These are phyloP conservation scores for Eucalyptus regnans DNA, from an alignment of 345 rosid species.

Conservation along the genomic window DNA sequence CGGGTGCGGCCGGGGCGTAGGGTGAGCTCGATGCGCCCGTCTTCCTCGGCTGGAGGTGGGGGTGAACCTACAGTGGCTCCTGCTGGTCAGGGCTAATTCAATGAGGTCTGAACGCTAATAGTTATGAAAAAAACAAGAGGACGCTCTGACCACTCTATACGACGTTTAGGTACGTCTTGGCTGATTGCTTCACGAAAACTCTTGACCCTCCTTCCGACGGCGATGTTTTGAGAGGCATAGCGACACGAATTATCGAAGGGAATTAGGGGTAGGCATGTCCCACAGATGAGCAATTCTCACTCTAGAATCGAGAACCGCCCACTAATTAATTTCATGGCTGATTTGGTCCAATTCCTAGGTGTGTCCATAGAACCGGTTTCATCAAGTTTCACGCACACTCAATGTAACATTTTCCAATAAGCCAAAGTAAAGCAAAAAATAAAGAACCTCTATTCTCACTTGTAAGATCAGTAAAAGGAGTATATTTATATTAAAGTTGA, in stretches of 20 bases:
- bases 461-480: accelerated
- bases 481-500: too few relatives aligned
- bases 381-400: accelerated
- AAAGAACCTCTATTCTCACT: too few relatives aligned
- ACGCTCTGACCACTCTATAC: background rate
- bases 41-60: background rate
- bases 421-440: too few relatives aligned
- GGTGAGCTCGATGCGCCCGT: background rate
- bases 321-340: too few relatives aligned
- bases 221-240: background rate
- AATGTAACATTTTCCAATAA: too few relatives aligned
- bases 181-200: background rate
- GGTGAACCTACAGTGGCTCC: too few relatives aligned
- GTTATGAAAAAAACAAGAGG: background rate
- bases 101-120: background rate
- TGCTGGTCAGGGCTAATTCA: background rate
- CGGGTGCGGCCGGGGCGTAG: background rate
- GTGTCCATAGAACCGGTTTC: accelerated
- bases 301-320: accelerated
- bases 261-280: background rate
- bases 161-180: background rate
- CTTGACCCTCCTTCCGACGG: background rate
- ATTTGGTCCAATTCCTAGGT: accelerated
- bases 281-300: accelerated
- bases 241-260: background rate